Conservation (phyloP, 352 stramenopile genomes). For the Phytopythium boreale region DNA sequence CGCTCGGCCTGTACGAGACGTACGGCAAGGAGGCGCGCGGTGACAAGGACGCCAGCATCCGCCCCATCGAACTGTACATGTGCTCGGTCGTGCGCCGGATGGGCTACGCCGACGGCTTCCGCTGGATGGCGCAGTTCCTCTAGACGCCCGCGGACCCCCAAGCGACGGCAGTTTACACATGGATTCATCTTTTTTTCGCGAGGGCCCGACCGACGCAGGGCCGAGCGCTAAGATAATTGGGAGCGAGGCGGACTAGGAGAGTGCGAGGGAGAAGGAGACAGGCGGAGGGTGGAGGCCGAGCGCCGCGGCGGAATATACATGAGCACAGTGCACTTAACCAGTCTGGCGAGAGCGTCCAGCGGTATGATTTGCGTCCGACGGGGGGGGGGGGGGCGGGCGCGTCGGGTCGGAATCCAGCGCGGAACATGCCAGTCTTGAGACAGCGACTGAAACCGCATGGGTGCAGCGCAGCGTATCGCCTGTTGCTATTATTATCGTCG, state of each 20-base stretch:
- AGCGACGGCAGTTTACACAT: neutral
- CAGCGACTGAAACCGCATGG: too few relatives aligned
- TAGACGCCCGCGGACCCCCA: conserved; percentile 29
- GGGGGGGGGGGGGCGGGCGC: too few relatives aligned
- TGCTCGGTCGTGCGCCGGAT: conserved; percentile 98
- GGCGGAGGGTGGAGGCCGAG: neutral
- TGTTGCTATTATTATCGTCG: too few relatives aligned
- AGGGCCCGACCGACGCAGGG: neutral
- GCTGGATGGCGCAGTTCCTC: conserved; percentile 89
- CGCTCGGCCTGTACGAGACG: conserved; percentile 97
- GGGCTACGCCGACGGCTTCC: conserved; percentile 96
- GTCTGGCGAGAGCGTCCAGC: neutral
- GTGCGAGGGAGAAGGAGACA: neutral
- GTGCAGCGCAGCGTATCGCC: too few relatives aligned
- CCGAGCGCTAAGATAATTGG: neutral
- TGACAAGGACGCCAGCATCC: conserved; percentile 88
- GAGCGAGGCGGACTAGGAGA: neutral
- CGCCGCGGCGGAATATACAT: conserved; percentile 2
- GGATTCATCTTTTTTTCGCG: conserved; percentile 1
- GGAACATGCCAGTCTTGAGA: too few relatives aligned
- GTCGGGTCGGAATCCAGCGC: too few relatives aligned
- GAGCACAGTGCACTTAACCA: conserved; percentile 1
- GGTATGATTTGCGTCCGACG: neutral
- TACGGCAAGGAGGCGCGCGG: conserved; percentile 97
- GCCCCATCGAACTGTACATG: conserved; percentile 99